A percentile compares a stretch with the other conserved stretches of the same genome.
These are phyloP conservation scores for Clarireedia paspali DNA, from an alignment of 2,329 filamentous ascomycete species.

Conservation along the genomic window DNA sequence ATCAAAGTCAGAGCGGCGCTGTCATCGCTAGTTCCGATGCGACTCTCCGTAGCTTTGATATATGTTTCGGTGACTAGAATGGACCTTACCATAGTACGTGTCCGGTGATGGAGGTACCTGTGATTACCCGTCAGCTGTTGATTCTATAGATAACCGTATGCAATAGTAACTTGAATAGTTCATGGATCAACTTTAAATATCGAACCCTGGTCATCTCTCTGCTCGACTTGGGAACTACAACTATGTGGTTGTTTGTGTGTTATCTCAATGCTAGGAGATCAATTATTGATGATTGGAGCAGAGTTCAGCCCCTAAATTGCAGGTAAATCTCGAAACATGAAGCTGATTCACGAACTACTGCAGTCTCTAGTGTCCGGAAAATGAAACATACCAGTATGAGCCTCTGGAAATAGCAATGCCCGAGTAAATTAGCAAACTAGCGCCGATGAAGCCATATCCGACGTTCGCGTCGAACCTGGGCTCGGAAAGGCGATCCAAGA, in stretches of 20 bases:
- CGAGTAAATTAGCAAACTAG: constrained; percentile 13
- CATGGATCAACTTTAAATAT: no score
- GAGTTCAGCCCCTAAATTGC: no score
- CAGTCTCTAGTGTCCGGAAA: neutral
- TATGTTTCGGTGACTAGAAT: constrained; percentile 41
- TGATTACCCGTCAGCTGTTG: neutral
- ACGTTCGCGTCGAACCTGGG: constrained; percentile 7
- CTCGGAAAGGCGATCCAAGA: constrained; percentile 18
- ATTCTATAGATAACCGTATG: neutral
- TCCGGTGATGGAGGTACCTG: constrained; percentile 3
- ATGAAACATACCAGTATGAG: neutral
- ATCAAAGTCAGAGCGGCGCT: constrained; percentile 21
- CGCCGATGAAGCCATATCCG: constrained; percentile 19
- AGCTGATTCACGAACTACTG: no score
- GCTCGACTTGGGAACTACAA: no score
- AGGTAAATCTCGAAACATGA: no score
- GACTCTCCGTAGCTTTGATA: constrained; percentile 34
- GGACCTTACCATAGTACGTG: constrained; percentile 25
- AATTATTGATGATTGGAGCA: no score
- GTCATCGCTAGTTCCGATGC: constrained; percentile 9
- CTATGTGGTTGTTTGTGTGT: no score
- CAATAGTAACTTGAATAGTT: no score
- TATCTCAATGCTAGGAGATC: no score
- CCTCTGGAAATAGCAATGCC: constrained; percentile 11
- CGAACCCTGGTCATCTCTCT: no score